A percentile compares a stretch with the other conserved stretches of the same genome.
Conservation (phyloP, 148 eudicot species). For the Chenopodium suecicum region DNA sequence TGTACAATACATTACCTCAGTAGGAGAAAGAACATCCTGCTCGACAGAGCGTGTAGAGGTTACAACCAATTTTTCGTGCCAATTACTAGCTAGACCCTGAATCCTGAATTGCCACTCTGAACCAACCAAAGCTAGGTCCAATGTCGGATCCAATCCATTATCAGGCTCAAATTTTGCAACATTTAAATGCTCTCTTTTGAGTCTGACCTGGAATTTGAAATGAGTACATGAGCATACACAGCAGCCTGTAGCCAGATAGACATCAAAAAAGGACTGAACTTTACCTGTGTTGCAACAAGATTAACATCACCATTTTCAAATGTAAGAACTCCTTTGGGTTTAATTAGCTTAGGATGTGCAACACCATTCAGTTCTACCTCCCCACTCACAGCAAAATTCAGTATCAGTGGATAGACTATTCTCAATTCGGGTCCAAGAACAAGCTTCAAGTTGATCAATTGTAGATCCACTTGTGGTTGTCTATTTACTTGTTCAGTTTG, state of each 20-base stretch:
- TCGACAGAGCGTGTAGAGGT: slow-evolving; percentile 97
- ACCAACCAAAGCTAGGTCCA: slow-evolving; percentile 96
- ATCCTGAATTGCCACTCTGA: slow-evolving; percentile 99
- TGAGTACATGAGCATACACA: slow-evolving; percentile 13
- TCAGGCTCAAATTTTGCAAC: slow-evolving; percentile 98
- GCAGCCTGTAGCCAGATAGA: slow-evolving; percentile 3
- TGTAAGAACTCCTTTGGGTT: slow-evolving; percentile 83
- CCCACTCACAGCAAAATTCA: slow-evolving; percentile 97
- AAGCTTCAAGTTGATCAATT: slow-evolving; percentile 75
- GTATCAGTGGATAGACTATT: slow-evolving; percentile 92
- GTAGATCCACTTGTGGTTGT: slow-evolving; percentile 79
- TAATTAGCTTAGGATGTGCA: slow-evolving; percentile 90
- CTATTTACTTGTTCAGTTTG: slow-evolving; percentile 66
- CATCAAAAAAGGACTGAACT: slow-evolving; percentile 10
- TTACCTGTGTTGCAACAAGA: slow-evolving; percentile 99
- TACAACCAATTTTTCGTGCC: slow-evolving; percentile 98
- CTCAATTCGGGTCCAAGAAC: slow-evolving; percentile 91
- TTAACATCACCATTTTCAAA: slow-evolving; percentile 98
- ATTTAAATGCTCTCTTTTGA: slow-evolving; percentile 92
- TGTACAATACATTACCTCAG: slow-evolving; percentile 60
- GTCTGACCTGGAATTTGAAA: slow-evolving; percentile 66
- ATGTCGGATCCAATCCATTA: slow-evolving; percentile 87
- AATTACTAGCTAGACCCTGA: slow-evolving; percentile 96
- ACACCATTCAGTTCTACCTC: slow-evolving; percentile 89
- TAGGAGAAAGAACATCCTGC: slow-evolving; percentile 90